Percentiles rank a stretch among this genome's conserved stretches.
Conservation (phyloP, 495 filamentous ascomycete species). For the Annulohypoxylon bovei region DNA sequence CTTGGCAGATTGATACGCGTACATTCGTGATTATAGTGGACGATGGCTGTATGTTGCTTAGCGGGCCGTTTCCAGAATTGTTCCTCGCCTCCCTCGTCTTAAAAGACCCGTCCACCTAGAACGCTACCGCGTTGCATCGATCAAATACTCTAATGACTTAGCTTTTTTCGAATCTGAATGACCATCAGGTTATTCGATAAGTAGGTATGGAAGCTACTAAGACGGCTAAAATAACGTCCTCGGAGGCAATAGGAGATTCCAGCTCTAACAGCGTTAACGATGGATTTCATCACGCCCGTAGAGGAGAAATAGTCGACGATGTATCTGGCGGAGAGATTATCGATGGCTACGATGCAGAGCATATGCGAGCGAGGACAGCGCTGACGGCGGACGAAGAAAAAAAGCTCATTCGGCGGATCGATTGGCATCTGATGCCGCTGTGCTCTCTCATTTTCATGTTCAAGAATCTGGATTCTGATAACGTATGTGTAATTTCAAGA, state of each 20-base stretch:
- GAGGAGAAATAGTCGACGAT: slow-evolving; percentile 39
- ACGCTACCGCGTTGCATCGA: background rate
- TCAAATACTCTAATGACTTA: background rate
- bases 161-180: background rate
- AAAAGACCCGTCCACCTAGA: slow-evolving; percentile 2
- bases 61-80: background rate
- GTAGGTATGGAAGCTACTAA: slow-evolving; percentile 32
- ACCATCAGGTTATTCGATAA: background rate
- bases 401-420: slow-evolving; percentile 55
- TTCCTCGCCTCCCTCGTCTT: background rate
- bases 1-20: slow-evolving; percentile 7
- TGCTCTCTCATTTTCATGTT: slow-evolving; percentile 58
- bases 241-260: slow-evolving; percentile 21
- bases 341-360: slow-evolving; percentile 53
- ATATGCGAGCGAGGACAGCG: slow-evolving; percentile 53
- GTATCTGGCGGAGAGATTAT: slow-evolving; percentile 39
- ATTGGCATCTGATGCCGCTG: slow-evolving; percentile 58
- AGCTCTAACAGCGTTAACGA: slow-evolving; percentile 41
- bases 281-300: slow-evolving; percentile 34
- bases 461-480: slow-evolving; percentile 55
- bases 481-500: slow-evolving; percentile 42
- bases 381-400: slow-evolving; percentile 56
- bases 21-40: slow-evolving; percentile 40
- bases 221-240: slow-evolving; percentile 37
- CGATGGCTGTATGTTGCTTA: slow-evolving; percentile 32